Evolutionary conservation across 2,329 filamentous ascomycete genomes (phyloP).

Genomic region (Ophiostoma sp.): DNA sequence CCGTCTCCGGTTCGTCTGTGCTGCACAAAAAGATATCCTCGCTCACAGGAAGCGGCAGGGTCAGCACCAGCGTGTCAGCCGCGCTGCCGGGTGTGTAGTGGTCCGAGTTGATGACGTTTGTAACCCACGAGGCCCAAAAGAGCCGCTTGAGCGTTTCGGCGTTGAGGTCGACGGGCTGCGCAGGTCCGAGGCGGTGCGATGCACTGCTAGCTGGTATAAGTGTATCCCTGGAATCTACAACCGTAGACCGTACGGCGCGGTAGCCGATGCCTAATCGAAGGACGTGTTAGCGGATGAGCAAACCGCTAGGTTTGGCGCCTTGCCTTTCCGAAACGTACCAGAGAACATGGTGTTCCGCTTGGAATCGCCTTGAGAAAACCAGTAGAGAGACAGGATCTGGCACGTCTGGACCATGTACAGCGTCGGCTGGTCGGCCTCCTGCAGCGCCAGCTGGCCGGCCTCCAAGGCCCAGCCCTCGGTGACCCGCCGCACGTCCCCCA

Average conservation of each 20-base stretch:
- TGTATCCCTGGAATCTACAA: not conserved
- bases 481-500: not conserved
- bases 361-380: slow-evolving; percentile 1
- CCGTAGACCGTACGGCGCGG: not conserved
- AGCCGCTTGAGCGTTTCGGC: not conserved
- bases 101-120: slow-evolving; percentile 16
- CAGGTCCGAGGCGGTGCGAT: not conserved
- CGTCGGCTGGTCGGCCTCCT: slow-evolving; percentile 1
- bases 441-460: slow-evolving; percentile 5
- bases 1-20: not conserved
- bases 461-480: slow-evolving; percentile 10
- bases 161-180: not conserved
- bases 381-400: slow-evolving; percentile 1
- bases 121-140: slow-evolving; percentile 6
- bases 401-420: slow-evolving; percentile 8
- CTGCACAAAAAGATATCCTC: not conserved
- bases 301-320: not conserved
- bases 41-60: slow-evolving; percentile 8
- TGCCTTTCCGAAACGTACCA: not conserved
- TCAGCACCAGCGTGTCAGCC: slow-evolving; percentile 7
- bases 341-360: slow-evolving; percentile 14
- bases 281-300: not conserved
- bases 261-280: not conserved
- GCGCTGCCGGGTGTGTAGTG: slow-evolving; percentile 10
- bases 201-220: not conserved